Base-by-base conservation (phyloP, 2,329 filamentous ascomycete genomes). In the Thermomyces lanuginosus region DNA sequence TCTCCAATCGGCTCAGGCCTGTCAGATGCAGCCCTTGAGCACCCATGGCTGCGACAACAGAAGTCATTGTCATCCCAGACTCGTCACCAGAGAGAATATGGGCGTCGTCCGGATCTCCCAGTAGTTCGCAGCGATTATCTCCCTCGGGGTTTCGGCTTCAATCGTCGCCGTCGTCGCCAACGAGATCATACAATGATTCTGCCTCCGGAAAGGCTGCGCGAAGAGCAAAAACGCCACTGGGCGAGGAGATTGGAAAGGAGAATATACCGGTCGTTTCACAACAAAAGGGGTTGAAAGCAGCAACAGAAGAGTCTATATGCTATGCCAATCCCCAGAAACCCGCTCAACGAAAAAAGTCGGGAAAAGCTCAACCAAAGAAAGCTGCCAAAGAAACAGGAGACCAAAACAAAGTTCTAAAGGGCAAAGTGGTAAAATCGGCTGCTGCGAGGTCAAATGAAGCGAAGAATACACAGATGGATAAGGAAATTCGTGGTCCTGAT, bases 1-100 rank as follows among this genome's bases (percentile, higher is more conserved):
- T 26, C 14, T 4, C 6, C 24, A 5, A 8, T 9, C 13, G 14
- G 27, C 29, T 30, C 26, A 16, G 34, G 20, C 38, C 34, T n/a
- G n/a, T n/a, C n/a, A n/a, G n/a, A n/a, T n/a, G n/a, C n/a, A n/a
- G n/a, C n/a, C n/a, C n/a, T n/a, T n/a, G n/a, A n/a, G n/a, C n/a
- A n/a, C n/a, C 36, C 27, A 61, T 61, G 56, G 38, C 42, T 33
- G 43, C 41, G 29, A 39, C 44, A 26, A 36, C 46, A 8, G 45
- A 57, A 18, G 40, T 56, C 27, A 47, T 55, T 29, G 33, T 56
- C 29, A 39, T 60, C 26, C 56, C 53, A 14, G 59, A 56, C 10
- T 56, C 56, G 10, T 56, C 56, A 4, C 54, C 57, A 14, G 45
- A 44, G 18, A 40, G 31, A 22, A 25, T 49, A 36, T 38, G 48